These are phyloP conservation scores for Penicillium italicum DNA, from an alignment of 2,329 filamentous ascomycete genomes.

Conservation along the genomic window DNA sequence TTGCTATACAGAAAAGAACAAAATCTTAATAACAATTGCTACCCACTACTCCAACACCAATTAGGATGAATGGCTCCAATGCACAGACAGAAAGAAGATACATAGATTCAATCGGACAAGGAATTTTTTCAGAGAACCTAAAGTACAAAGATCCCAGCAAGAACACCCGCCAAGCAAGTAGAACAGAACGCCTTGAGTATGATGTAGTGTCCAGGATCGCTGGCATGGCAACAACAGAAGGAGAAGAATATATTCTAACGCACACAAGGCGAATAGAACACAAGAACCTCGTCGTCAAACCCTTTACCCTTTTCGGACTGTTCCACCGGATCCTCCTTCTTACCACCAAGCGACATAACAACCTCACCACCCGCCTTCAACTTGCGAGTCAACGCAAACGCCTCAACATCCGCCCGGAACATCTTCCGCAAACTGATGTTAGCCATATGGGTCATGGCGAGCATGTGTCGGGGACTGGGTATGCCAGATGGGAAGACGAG, in stretches of 20 bases:
- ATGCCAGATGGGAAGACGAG: constrained; percentile 37
- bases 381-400: neutral
- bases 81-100: neutral
- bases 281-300: neutral
- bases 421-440: constrained; percentile 37
- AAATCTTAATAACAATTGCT: neutral
- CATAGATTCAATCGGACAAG: neutral
- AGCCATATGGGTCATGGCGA: constrained; percentile 39
- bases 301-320: neutral
- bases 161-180: neutral
- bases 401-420: constrained; percentile 11
- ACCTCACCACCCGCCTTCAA: neutral
- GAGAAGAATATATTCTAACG: neutral
- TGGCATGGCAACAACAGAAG: neutral
- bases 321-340: neutral
- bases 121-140: neutral
- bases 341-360: neutral
- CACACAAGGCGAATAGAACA: neutral
- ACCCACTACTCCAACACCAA: no score
- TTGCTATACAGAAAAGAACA: neutral
- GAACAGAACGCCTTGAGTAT: neutral
- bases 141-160: neutral
- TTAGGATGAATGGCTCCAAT: neutral
- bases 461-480: constrained; percentile 30
- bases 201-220: neutral